These are phyloP conservation scores for Oryza longistaminata DNA, from an alignment of 176 grass and related monocot genomes.

Conservation along the genomic window DNA sequence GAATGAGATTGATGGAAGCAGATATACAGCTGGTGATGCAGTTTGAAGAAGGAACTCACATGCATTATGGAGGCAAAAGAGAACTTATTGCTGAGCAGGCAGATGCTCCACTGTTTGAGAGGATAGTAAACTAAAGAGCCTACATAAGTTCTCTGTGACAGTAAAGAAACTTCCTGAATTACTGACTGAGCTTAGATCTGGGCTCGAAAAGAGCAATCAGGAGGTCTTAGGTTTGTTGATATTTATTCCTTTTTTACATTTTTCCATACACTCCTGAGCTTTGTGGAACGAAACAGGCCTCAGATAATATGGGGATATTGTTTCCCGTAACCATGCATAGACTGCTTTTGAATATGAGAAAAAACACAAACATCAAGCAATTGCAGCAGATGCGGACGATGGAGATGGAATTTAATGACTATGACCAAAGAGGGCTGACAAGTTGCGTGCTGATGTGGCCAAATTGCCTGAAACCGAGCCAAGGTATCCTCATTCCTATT, in stretches of 20 bases:
- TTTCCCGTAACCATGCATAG: slow-evolving; percentile 38
- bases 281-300: slow-evolving; percentile 11
- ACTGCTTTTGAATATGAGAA: slow-evolving; percentile 86
- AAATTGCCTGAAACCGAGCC: slow-evolving; percentile 58
- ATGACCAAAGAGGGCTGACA: slow-evolving; percentile 83
- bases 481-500: slow-evolving; percentile 35
- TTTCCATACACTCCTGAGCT: slow-evolving; percentile 24
- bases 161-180: slow-evolving; percentile 68
- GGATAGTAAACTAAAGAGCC: slow-evolving; percentile 61
- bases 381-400: slow-evolving; percentile 81
- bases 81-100: slow-evolving; percentile 63
- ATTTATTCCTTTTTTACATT: slow-evolving; percentile 19
- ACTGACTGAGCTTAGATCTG: slow-evolving; percentile 66
- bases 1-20: slow-evolving; percentile 72
- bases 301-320: slow-evolving; percentile 28
- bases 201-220: slow-evolving; percentile 80
- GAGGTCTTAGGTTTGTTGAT: slow-evolving; percentile 68
- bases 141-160: slow-evolving; percentile 54
- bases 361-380: slow-evolving; percentile 75
- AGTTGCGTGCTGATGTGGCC: slow-evolving; percentile 64
- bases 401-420: slow-evolving; percentile 81
- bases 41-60: slow-evolving; percentile 72
- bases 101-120: slow-evolving; percentile 60
- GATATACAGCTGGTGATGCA: slow-evolving; percentile 61
- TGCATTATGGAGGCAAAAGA: slow-evolving; percentile 78